Base-by-base conservation (phyloP, 2,329 filamentous ascomycete genomes). In the Stagonosporopsis rhizophila region DNA sequence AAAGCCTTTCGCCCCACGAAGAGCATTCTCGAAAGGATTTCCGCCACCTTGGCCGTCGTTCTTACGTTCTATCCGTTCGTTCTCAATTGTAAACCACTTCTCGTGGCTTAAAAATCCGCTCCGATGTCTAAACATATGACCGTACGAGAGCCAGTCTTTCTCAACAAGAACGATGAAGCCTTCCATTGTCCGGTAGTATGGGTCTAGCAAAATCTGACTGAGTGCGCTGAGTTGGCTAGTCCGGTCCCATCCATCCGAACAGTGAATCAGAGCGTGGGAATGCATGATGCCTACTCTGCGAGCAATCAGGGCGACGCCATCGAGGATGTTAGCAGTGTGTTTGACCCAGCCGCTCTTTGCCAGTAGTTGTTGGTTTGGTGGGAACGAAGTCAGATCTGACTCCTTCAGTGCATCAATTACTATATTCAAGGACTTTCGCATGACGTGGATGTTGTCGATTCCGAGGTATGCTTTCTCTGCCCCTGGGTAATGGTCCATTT, bases 381-480 rank as follows among this genome's bases (percentile, higher is more conserved):
- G 87, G 28, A 97, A 78, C 1, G 90, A 86, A 0, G 91, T 90
- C 25, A 97, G 84, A 74, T 99, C 95, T 2, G 92, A 91, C 66
- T 98, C 94, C 72, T 96, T 97, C 69, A 99, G 80, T 3, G 92
- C 89, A 61, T 96, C 93, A 49, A 97, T 83, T 19, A 99, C 90
- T 65, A 89, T 94, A 66, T 89, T 88, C 30, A 99, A 81, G 1
- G 94, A 98, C 59, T 90, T 89, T 54, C 95, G 86, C 95, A 99
- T 99, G 60, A 97, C 92, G 71, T 99, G 95, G 58, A 99, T 98
- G 73, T 99, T 99, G 75, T 96, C 94, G 69, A 99, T 99, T 60
- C 91, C 95, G 52, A 99, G 84, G 72, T 96, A 99, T 27, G 89
- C 89, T 76, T 97, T 96, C 56, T 89, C 89, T 15, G 92, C 92